Percentiles rank a stretch among this genome's conserved stretches.
phyloP scores from a whole-genome alignment of 345 rosid species.

The Arabidopsis thaliana region DNA sequence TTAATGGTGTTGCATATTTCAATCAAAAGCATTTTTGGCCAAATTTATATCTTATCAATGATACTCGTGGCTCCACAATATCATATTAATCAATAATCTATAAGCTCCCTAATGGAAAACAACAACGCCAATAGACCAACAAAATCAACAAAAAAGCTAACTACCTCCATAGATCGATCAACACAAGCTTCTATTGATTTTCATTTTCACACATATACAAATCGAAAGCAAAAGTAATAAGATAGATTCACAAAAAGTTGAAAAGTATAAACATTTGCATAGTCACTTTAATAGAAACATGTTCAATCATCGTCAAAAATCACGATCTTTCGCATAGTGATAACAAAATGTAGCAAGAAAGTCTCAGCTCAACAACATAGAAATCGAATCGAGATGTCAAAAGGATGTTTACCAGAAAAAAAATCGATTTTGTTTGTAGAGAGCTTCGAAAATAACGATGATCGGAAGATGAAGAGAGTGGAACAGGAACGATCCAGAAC shows the following conservation, averaged over 20 bases:
- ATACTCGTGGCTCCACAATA: not conserved
- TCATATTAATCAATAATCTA: slow-evolving; percentile 9
- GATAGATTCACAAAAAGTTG: slow-evolving; percentile 15
- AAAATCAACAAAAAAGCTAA: not conserved
- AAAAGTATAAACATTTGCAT: not conserved
- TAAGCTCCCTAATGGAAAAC: slow-evolving; percentile 5
- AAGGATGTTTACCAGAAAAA: slow-evolving; percentile 54
- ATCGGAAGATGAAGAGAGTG: slow-evolving; percentile 48
- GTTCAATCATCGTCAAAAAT: slow-evolving; percentile 47
- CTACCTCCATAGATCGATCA: slow-evolving; percentile 21
- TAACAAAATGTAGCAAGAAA: slow-evolving; percentile 46
- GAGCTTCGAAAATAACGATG: slow-evolving; percentile 40
- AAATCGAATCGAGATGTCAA: slow-evolving; percentile 30
- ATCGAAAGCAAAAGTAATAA: slow-evolving; percentile 26
- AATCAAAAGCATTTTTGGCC: slow-evolving; percentile 19
- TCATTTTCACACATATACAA: slow-evolving; percentile 23
- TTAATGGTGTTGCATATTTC: not conserved
- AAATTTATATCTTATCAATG: not conserved
- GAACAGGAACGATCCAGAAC: slow-evolving; percentile 45
- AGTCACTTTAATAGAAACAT: not conserved
- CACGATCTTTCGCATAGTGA: slow-evolving; percentile 27
- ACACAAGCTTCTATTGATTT: not conserved
- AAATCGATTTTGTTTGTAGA: slow-evolving; percentile 53
- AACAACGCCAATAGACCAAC: slow-evolving; percentile 1
- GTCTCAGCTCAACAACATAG: slow-evolving; percentile 13